Conservation (phyloP, 805 yeast species). For the Dipodascus albidus region DNA sequence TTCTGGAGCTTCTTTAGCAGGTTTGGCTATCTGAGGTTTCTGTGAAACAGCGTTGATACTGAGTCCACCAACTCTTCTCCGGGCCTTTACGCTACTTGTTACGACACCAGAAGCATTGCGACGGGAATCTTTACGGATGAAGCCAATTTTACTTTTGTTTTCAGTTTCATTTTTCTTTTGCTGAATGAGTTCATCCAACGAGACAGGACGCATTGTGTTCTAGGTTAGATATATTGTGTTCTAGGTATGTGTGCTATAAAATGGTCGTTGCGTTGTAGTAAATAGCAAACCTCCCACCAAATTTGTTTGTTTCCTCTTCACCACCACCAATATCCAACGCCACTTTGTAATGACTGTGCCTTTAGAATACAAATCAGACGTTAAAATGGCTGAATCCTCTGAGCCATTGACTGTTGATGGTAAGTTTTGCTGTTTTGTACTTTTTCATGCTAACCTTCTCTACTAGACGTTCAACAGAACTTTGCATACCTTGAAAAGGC, state of each 20-base stretch:
- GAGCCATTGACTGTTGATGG: constrained; percentile 1
- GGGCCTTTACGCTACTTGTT: constrained; percentile 8
- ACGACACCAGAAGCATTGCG: constrained; percentile 18
- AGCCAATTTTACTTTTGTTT: constrained; percentile 26
- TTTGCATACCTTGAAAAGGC: constrained; percentile 48
- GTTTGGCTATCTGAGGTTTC: not conserved
- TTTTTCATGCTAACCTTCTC: not conserved
- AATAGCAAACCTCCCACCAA: not conserved
- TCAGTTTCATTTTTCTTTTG: constrained; percentile 15
- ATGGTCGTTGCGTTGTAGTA: not conserved
- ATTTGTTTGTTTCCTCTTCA: not conserved
- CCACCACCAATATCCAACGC: not conserved
- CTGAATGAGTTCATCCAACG: constrained; percentile 22
- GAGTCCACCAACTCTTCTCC: constrained; percentile 7
- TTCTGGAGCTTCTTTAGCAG: not conserved
- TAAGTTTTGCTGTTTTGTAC: not conserved
- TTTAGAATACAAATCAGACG: not conserved
- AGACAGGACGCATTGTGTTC: too few species aligned
- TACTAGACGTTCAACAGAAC: constrained; percentile 25
- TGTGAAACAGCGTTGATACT: not conserved
- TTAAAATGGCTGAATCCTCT: not conserved
- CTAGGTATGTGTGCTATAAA: too few species aligned
- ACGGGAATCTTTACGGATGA: constrained; percentile 38
- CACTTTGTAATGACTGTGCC: not conserved
- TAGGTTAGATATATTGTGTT: too few species aligned